Evolutionary conservation across 192 early-diverging fungal genomes (phyloP), one percentile per base, ranked within the genome.

Genomic region (Gamsiella multidivaricata): DNA sequence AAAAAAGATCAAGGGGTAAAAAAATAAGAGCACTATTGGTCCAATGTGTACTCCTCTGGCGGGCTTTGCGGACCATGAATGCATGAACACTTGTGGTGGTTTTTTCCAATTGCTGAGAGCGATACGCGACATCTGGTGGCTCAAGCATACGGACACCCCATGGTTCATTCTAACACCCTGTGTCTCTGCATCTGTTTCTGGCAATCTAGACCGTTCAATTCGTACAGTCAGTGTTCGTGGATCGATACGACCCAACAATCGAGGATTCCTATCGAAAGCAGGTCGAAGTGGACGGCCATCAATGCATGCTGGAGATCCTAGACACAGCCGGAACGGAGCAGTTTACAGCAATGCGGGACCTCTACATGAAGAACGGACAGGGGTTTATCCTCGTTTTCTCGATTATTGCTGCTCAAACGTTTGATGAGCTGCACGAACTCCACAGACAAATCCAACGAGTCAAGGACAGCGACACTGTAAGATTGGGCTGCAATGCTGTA

Each of bases 181-280:
- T n/a, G n/a, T n/a, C n/a, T n/a, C n/a, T n/a, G n/a, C n/a, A n/a
- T n/a, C n/a, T n/a, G n/a, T n/a, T 39, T 39, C 37, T 39, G 37
- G 37, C 5, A 39, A 8, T 8, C 1, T 71, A 69, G 57, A 96
- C 95, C 1, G 96, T 96, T 50, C 93, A 93, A 61, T 97, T 96
- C 80, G 95, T 97, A 33, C 95, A 95, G 75, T 94, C 92, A 0
- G 91, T 92, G 41, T 97, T 97, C 70, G 91, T 93, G 28, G 94
- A 96, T 33, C 91, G 93, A 54, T 97, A 97, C 69, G 96, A 97
- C 72, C 96, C 96, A 42, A 97, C 96, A 7, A 97, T 97, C 66
- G 96, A 97, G 75, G 91, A 91, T 70, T 89, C 86, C 66, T 96
- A 97, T 88, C 86, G 93, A 61, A 96, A 97, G 71, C 90, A 95